Percentiles rank a stretch among this genome's conserved stretches.
phyloP scores from a whole-genome alignment of 2,329 filamentous ascomycete genomes.

The Aspergillus aculeatus region DNA sequence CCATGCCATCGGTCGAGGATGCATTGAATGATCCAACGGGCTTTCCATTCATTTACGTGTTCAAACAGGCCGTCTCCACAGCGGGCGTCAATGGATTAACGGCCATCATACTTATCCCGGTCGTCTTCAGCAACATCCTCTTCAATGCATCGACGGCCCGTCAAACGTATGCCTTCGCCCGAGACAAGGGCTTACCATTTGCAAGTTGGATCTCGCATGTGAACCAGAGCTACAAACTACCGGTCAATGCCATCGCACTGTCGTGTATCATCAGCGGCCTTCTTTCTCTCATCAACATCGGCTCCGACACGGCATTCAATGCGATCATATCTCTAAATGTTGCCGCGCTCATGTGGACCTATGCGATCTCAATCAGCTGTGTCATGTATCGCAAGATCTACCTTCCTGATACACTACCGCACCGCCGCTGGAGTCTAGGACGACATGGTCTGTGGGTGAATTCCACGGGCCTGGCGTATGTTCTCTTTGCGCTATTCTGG shows the following conservation, averaged over 20 bases:
- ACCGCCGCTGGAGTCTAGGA: constrained; percentile 46
- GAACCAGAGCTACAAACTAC: constrained; percentile 40
- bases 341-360: constrained; percentile 50
- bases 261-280: constrained; percentile 35
- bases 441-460: constrained; percentile 46
- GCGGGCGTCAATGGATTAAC: constrained; percentile 34
- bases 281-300: constrained; percentile 53
- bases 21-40: constrained; percentile 43
- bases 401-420: constrained; percentile 39
- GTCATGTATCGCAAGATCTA: constrained; percentile 46
- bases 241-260: constrained; percentile 40
- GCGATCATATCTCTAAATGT: constrained; percentile 52
- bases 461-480: constrained; percentile 44
- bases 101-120: constrained; percentile 42
- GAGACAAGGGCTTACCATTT: constrained; percentile 46
- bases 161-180: constrained; percentile 45
- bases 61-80: constrained; percentile 31
- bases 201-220: constrained; percentile 41
- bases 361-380: constrained; percentile 50
- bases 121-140: constrained; percentile 41
- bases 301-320: constrained; percentile 52
- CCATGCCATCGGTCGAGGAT: constrained; percentile 30
- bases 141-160: constrained; percentile 42
- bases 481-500: constrained; percentile 48
- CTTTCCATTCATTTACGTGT: constrained; percentile 51